Conservation (phyloP, 1,139 yeast genomes). For the Hemisphaericaspora xylofermentans region DNA sequence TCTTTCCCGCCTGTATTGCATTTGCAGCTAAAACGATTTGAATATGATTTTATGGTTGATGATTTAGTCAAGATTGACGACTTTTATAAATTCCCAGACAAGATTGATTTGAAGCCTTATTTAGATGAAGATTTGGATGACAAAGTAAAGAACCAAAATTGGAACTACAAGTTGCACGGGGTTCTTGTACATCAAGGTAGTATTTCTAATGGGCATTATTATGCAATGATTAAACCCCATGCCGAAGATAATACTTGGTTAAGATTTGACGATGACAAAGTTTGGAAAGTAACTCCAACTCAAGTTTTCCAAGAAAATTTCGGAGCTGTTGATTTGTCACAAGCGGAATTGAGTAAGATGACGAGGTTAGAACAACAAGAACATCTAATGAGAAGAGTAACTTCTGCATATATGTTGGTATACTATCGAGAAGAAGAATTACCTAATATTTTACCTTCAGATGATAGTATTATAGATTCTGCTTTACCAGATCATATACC, state of each 20-base stretch:
- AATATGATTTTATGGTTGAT: conserved; percentile 88
- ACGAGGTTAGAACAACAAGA: conserved; percentile 62
- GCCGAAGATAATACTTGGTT: conserved; percentile 69
- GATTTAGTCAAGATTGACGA: conserved; percentile 90
- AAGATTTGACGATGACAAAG: conserved; percentile 93
- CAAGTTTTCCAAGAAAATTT: conserved; percentile 92
- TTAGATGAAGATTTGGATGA: conserved; percentile 57
- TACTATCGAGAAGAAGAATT: conserved; percentile 71
- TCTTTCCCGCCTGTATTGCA: conserved; percentile 91
- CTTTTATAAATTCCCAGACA: conserved; percentile 84
- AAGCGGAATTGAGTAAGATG: conserved; percentile 47
- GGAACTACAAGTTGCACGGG: conserved; percentile 84
- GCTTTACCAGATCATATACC: conserved; percentile 70
- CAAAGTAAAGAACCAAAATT: conserved; percentile 52
- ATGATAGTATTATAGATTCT: conserved; percentile 42
- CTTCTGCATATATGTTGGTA: conserved; percentile 96
- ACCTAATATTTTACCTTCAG: conserved; percentile 57
- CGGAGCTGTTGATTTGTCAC: conserved; percentile 68
- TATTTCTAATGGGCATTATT: conserved; percentile 93
- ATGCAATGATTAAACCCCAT: conserved; percentile 86
- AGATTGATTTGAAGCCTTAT: conserved; percentile 77
- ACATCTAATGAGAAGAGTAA: conserved; percentile 69
- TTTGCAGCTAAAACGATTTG: conserved; percentile 89
- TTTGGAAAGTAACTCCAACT: conserved; percentile 76
- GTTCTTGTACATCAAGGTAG: conserved; percentile 96